phyloP scores from a whole-genome alignment of 208 protist species.

The Leishmania tarentolae region DNA sequence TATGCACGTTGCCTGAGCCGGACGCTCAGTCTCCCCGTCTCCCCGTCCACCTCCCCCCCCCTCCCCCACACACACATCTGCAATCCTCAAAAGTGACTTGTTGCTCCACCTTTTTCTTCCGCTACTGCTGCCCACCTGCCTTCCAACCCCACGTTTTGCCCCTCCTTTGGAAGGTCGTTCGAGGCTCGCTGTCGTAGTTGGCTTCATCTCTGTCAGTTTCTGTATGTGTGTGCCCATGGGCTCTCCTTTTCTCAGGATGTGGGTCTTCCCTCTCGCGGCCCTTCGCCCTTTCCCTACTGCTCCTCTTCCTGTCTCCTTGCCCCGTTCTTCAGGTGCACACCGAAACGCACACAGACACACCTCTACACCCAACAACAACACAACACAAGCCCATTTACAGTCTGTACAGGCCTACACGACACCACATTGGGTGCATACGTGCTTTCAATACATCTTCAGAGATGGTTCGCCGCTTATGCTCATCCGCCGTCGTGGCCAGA shows the following conservation, averaged over 20 bases:
- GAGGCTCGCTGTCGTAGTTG: neutral
- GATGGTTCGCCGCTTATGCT: slow-evolving; percentile 20
- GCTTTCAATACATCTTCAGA: neutral
- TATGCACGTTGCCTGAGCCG: neutral
- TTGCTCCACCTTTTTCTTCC: too few species aligned
- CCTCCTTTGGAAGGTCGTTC: neutral
- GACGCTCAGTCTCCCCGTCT: neutral
- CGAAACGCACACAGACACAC: neutral
- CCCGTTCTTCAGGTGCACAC: neutral
- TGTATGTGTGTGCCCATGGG: too few species aligned
- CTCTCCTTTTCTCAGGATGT: too few species aligned
- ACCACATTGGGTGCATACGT: neutral
- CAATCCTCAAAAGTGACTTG: too few species aligned
- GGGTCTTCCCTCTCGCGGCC: too few species aligned
- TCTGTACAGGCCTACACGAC: neutral
- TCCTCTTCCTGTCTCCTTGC: neutral
- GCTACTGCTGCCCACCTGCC: too few species aligned
- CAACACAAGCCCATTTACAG: neutral
- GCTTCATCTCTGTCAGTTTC: neutral
- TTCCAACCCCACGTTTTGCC: neutral
- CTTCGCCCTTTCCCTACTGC: neutral
- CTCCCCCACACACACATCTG: too few species aligned
- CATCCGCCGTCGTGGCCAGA: neutral
- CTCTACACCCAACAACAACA: neutral
- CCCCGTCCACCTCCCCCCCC: neutral